Percentiles rank a stretch among this genome's conserved stretches.
These are phyloP conservation scores for Ogataea allantospora DNA, from an alignment of 805 yeast genomes.

Conservation along the genomic window DNA sequence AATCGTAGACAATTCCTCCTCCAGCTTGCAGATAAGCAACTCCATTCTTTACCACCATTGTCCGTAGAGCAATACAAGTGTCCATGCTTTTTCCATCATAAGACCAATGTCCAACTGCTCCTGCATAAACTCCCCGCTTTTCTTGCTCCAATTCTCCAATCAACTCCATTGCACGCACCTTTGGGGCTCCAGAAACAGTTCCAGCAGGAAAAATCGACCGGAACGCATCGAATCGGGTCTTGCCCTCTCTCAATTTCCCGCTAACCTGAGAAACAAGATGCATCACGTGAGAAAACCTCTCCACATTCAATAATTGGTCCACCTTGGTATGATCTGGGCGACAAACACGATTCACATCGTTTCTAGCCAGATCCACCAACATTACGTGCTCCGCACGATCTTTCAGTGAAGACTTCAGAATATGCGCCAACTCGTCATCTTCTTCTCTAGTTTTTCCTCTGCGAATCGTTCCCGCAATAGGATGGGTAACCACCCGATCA, in stretches of 20 bases:
- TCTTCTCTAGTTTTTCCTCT: constrained; percentile 91
- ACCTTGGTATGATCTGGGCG: constrained; percentile 81
- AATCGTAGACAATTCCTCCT: constrained; percentile 95
- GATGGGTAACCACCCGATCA: constrained; percentile 85
- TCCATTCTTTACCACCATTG: constrained; percentile 93
- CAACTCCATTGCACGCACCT: constrained; percentile 93
- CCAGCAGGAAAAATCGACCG: constrained; percentile 99
- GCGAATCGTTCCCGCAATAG: constrained; percentile 94
- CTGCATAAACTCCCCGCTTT: constrained; percentile 95
- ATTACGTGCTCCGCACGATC: constrained; percentile 98
- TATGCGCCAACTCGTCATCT: constrained; percentile 79
- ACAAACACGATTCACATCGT: constrained; percentile 94
- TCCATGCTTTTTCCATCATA: constrained; percentile 95
- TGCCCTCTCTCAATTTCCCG: constrained; percentile 80
- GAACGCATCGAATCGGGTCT: constrained; percentile 94
- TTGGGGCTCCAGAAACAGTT: constrained; percentile 98
- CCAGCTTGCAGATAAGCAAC: constrained; percentile 96
- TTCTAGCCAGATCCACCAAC: constrained; percentile 97
- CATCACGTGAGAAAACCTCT: constrained; percentile 95
- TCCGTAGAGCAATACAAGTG: constrained; percentile 95
- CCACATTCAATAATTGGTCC: constrained; percentile 84
- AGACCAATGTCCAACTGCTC: constrained; percentile 98
- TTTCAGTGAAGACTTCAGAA: constrained; percentile 71
- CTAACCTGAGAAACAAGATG: constrained; percentile 94
- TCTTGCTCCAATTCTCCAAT: constrained; percentile 88